Evolutionary conservation across 306 rosid genomes (phyloP), one percentile per base, ranked within the genome.

Genomic region (Vicia sativa): DNA sequence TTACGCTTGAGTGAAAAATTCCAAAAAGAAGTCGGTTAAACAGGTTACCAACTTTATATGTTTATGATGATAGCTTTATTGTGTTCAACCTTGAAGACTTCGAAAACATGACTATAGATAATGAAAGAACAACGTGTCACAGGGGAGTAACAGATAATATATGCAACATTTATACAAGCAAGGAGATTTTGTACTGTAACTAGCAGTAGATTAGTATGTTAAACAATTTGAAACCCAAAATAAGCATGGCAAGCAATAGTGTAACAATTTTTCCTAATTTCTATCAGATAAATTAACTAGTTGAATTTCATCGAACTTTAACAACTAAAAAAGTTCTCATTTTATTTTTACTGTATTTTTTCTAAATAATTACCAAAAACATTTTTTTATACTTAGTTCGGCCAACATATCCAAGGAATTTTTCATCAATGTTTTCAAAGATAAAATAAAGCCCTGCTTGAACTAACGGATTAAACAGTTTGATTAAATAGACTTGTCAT

Each of bases 41-140:
- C 67, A n/a, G 88, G 55, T 84, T 29, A 78, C 82, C 85, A 25
- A 84, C 83, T 65, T 62, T 50, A 50, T 62, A 3, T 14, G 49
- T 54, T 31, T 9, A 19, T 56, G 23, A 26, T 37, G 23, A 26
- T 63, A 19, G 43, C 57, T 45, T 67, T 38, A 28, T 6, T 34
- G 9, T 38, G 34, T 25, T 64, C 66, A 55, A 48, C 58, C 16
- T 29, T 21, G 28, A 11, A 38, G 25, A 58, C 70, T 66, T 66
- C 11, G 16, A 59, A 71, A 65, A 65, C 19, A 65, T 43, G 31
- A 46, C 42, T 1, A 21, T 2, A 25, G 28, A 25, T 25, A 25
- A 25, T 25, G n/a, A 57, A 56, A 37, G 6, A 23, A 34, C 53
- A 48, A 70, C 62, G 57, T 70, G 72, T 76, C 80, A 35, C 57